Percentiles rank a stretch among this genome's conserved stretches.
phyloP scores from a whole-genome alignment of 2,329 filamentous ascomycete species.

The Botrytis squamosa region DNA sequence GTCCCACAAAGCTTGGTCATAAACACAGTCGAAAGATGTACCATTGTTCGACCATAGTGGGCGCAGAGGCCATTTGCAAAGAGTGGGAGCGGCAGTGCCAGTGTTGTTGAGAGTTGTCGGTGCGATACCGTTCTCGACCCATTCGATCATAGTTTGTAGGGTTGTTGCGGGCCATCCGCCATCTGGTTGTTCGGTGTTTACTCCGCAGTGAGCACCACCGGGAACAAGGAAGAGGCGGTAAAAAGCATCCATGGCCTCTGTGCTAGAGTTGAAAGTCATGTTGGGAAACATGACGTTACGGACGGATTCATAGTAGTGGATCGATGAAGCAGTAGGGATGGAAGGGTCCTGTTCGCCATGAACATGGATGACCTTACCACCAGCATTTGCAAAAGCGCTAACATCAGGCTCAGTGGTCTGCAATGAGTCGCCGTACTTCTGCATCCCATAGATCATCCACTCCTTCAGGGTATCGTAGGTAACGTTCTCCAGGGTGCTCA shows the following conservation, averaged over 20 bases:
- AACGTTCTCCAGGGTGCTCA: background rate
- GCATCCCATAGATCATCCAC: background rate
- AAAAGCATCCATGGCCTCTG: background rate
- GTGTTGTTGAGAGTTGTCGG: background rate
- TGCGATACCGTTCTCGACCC: background rate
- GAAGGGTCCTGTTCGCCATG: background rate
- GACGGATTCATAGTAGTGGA: background rate
- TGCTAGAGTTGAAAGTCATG: background rate
- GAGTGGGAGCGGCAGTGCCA: background rate
- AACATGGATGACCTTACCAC: background rate
- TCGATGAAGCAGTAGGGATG: background rate
- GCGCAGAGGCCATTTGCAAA: background rate
- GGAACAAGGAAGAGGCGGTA: background rate
- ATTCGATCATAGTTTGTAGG: background rate
- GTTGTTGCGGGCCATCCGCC: background rate
- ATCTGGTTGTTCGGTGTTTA: background rate
- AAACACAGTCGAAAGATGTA: background rate
- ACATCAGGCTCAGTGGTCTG: background rate
- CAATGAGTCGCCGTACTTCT: background rate
- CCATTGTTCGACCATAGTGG: background rate
- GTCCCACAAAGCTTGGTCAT: background rate
- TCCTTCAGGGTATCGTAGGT: background rate
- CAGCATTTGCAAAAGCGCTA: background rate
- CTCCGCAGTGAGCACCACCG: background rate
- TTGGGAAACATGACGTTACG: background rate